Evolutionary conservation across 1,139 yeast species (phyloP).

Genomic region (Yamadazyma jaroonii): DNA sequence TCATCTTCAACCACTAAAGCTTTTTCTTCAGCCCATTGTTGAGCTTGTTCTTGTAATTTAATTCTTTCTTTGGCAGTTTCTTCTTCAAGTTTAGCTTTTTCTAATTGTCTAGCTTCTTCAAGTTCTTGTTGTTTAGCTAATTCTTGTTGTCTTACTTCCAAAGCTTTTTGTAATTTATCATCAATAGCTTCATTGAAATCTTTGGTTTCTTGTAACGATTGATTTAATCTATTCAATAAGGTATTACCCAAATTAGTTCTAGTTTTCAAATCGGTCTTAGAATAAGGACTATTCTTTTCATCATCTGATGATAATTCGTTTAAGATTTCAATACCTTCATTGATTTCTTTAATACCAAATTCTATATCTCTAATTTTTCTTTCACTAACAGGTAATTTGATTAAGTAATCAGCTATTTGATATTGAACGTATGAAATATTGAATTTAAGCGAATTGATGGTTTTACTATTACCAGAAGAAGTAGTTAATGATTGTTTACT

Average conservation of each 20-base stretch:
- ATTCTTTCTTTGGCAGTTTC: conserved; percentile 66
- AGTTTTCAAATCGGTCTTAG: conserved; percentile 74
- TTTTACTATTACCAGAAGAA: conserved; percentile 23
- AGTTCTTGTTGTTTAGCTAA: conserved; percentile 38
- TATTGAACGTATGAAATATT: conserved; percentile 83
- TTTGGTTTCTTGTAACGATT: conserved; percentile 69
- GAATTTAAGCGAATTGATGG: conserved; percentile 49
- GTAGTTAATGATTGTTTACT: conserved; percentile 55
- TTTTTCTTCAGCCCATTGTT: conserved; percentile 70
- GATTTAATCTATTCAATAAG: conserved; percentile 65
- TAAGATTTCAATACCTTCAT: conserved; percentile 60
- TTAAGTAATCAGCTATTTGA: conserved; percentile 81
- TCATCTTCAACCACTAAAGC: conserved; percentile 35
- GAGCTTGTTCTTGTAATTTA: conserved; percentile 75
- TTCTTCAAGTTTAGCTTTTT: conserved; percentile 44
- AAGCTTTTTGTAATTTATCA: conserved; percentile 70
- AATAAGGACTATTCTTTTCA: conserved; percentile 65
- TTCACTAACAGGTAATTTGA: conserved; percentile 58
- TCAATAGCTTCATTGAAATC: conserved; percentile 59
- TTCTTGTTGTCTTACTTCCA: conserved; percentile 61
- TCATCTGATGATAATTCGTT: conserved; percentile 53
- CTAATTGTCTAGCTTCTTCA: conserved; percentile 34
- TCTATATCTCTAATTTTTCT: conserved; percentile 65
- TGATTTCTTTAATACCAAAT: conserved; percentile 54
- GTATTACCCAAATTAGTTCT: conserved; percentile 87